Base-by-base conservation (phyloP, 1,139 yeast species). In the Ashbya aceris region DNA sequence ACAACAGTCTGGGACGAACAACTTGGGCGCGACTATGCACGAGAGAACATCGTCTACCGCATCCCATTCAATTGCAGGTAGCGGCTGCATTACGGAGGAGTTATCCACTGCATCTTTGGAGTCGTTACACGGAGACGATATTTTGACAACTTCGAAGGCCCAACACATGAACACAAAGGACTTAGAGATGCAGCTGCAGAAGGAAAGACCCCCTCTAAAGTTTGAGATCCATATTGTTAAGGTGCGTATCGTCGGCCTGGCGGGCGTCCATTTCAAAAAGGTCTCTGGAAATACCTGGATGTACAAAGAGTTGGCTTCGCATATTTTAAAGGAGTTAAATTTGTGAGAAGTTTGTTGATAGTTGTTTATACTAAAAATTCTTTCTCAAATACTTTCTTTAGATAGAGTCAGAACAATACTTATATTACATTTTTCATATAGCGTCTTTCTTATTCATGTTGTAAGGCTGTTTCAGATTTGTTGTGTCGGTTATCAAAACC, bases 241-340 rank as follows among this genome's bases (percentile, higher is more conserved):
- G 61, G 95, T 91, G 42, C 95, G 96, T 36, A 71, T 91, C 51
- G 83, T 89, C 45, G 87, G 94, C 9, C 70, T 91, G 48, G 87
- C 84, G 51, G 98, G 97, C 62, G 91, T 91, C 41, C 96, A 89
- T 62, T 87, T 91, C 68, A 91, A 89, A 70, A 89, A 89, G 62
- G 73, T 89, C 36, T 74, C 84, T 46, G 98, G 98, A 54, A 87
- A 91, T 62, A 85, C 96, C 2, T 89, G 97, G 97, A 77, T 83
- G 65, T 89, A 89, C 66, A 89, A 89, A 67, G 81, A 87, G n/a
- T 69, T 89, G 61, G 97, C 96, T 2, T 80, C 93, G 46, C 86
- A 81, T 61, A 82, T 89, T 39, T 73, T 89, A 64, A 74, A 76
- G 48, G 91, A 85, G 55, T 71, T 89, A 63, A 81, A 83, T 54